Evolutionary conservation across 495 filamentous ascomycete genomes (phyloP).

Genomic region (Amniculicola lignicola): DNA sequence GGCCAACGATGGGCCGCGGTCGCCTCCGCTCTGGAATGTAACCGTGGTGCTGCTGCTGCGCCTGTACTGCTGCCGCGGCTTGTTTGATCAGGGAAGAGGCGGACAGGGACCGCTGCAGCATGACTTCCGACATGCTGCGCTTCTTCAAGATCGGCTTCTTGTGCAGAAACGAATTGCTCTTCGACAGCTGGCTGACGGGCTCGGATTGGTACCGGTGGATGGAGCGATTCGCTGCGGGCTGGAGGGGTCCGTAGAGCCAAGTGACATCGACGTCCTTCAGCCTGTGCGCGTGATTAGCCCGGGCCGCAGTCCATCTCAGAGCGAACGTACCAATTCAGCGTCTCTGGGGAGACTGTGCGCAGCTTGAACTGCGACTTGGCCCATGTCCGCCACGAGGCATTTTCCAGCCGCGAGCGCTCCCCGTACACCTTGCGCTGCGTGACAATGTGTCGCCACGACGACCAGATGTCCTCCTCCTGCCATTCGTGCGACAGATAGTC

Average conservation of each 20-base stretch:
- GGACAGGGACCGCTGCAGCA: constrained; percentile 87
- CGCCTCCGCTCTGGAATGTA: constrained; percentile 31
- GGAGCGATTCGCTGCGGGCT: constrained; percentile 51
- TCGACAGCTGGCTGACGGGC: constrained; percentile 61
- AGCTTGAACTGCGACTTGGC: constrained; percentile 82
- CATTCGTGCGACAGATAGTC: constrained; percentile 96
- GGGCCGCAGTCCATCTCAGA: background rate
- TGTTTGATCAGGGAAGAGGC: constrained; percentile 90
- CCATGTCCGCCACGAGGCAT: constrained; percentile 99
- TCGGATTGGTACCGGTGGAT: constrained; percentile 50
- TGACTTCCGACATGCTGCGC: constrained; percentile 90
- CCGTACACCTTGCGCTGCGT: constrained; percentile 71
- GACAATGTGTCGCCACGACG: constrained; percentile 91
- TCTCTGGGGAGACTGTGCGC: constrained; percentile 82
- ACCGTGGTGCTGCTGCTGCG: constrained; percentile 68
- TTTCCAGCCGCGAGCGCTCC: constrained; percentile 81
- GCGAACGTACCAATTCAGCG: constrained; percentile 75
- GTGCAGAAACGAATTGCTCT: constrained; percentile 73
- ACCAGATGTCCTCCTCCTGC: constrained; percentile 97
- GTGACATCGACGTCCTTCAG: constrained; percentile 96
- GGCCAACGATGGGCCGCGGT: constrained; percentile 47
- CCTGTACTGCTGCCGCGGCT: constrained; percentile 86
- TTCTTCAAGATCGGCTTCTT: constrained; percentile 97
- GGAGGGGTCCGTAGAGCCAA: constrained; percentile 94
- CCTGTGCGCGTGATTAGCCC: constrained; percentile 52